phyloP scores from a whole-genome alignment of 768 basidiomycete species.

The Pleurotus sapidus region DNA sequence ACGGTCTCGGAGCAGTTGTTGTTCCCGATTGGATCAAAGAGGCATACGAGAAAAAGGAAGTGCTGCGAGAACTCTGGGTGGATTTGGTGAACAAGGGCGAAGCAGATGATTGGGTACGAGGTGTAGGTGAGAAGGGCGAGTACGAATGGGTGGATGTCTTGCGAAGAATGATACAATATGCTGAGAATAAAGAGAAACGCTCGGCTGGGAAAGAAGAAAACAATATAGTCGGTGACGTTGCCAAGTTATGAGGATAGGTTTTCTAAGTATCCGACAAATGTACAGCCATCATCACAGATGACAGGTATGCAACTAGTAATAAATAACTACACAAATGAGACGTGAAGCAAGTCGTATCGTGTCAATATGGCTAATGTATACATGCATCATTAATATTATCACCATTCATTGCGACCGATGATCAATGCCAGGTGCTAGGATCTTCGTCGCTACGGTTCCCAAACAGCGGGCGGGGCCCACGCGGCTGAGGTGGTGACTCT shows the following conservation, averaged over 20 bases:
- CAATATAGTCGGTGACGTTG: background rate
- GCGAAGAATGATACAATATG: slow-evolving; percentile 28
- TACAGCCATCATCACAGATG: too few relatives aligned
- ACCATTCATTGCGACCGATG: too few relatives aligned
- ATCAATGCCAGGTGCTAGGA: too few relatives aligned
- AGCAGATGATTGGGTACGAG: slow-evolving; percentile 57
- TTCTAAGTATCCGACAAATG: too few relatives aligned
- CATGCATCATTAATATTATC: too few relatives aligned
- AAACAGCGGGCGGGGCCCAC: background rate
- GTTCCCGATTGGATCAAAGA: slow-evolving; percentile 59
- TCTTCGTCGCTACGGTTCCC: background rate
- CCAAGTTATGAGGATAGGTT: background rate
- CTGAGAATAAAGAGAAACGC: slow-evolving; percentile 10
- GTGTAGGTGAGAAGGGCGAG: slow-evolving; percentile 48
- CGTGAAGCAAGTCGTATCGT: too few relatives aligned
- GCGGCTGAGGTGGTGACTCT: background rate
- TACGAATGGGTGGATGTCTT: slow-evolving; percentile 61
- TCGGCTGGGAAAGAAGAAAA: slow-evolving; percentile 3
- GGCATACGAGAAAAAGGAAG: slow-evolving; percentile 43
- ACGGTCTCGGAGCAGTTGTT: slow-evolving; percentile 20
- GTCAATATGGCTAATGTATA: too few relatives aligned
- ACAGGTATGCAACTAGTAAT: too few relatives aligned
- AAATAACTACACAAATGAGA: too few relatives aligned
- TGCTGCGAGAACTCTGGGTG: slow-evolving; percentile 56
- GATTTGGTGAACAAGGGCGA: slow-evolving; percentile 53